Conservation (phyloP, 768 basidiomycete genomes). For the Heimioporus sp. region DNA sequence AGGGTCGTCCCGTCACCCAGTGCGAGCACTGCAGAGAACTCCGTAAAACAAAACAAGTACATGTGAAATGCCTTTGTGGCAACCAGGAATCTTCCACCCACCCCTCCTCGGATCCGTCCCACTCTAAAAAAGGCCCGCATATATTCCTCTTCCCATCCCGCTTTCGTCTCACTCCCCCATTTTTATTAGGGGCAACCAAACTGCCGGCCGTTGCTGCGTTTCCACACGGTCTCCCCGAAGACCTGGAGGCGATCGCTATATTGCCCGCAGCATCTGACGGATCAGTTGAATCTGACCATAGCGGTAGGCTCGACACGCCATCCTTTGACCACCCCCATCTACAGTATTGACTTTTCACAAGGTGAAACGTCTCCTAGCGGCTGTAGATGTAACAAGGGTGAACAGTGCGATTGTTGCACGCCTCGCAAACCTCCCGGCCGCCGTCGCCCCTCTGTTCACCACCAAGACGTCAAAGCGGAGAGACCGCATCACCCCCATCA, state of each 20-base stretch:
- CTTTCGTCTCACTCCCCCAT: slow-evolving; percentile 33
- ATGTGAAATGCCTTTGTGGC: slow-evolving; percentile 41
- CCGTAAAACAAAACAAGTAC: slow-evolving; percentile 46
- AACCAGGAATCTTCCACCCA: slow-evolving; percentile 35
- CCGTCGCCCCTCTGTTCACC: slow-evolving; percentile 29
- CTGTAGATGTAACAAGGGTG: slow-evolving; percentile 47
- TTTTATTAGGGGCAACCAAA: slow-evolving; percentile 53
- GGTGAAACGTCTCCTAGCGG: slow-evolving; percentile 44
- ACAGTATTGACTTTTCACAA: slow-evolving; percentile 46
- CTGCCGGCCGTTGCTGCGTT: slow-evolving; percentile 73
- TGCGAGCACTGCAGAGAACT: slow-evolving; percentile 50
- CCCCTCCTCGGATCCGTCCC: slow-evolving; percentile 21
- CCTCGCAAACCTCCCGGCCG: slow-evolving; percentile 44
- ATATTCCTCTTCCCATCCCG: background rate
- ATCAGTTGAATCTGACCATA: slow-evolving; percentile 60
- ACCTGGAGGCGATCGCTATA: slow-evolving; percentile 53
- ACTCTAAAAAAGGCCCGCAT: slow-evolving; percentile 64
- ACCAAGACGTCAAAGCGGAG: slow-evolving; percentile 30
- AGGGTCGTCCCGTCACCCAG: slow-evolving; percentile 55
- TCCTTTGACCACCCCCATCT: slow-evolving; percentile 36
- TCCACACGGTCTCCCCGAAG: slow-evolving; percentile 72
- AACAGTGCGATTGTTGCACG: slow-evolving; percentile 57
- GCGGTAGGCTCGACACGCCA: slow-evolving; percentile 58
- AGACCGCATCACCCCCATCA: slow-evolving; percentile 6
- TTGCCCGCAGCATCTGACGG: slow-evolving; percentile 43